phyloP scores from a whole-genome alignment of 192 early-diverging fungal species.

The Diversispora eburnea region DNA sequence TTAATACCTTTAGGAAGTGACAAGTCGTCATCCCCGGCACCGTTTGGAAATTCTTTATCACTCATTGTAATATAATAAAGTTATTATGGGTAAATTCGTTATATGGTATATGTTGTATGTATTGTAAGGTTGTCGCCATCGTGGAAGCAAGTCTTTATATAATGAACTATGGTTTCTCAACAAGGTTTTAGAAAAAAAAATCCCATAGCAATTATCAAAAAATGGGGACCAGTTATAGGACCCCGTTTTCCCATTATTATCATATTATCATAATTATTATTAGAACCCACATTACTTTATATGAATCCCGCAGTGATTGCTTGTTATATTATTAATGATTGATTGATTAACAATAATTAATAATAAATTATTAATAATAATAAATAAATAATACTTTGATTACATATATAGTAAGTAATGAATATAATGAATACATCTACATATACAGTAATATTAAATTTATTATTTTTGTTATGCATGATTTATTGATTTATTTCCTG shows the following conservation, averaged over 20 bases:
- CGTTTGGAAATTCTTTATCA: slow-evolving; percentile 52
- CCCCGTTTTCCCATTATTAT: not conserved
- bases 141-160: slow-evolving; percentile 17
- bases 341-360: too few relatives aligned
- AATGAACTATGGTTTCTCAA: slow-evolving; percentile 22
- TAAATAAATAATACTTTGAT: too few relatives aligned
- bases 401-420: too few relatives aligned
- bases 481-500: too few relatives aligned
- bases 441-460: too few relatives aligned
- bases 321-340: too few relatives aligned
- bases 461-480: too few relatives aligned
- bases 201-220: slow-evolving; percentile 3
- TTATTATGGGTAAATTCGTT: not conserved
- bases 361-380: too few relatives aligned
- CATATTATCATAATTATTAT: too few relatives aligned
- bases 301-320: too few relatives aligned
- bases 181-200: not conserved
- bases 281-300: too few relatives aligned
- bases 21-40: slow-evolving; percentile 71
- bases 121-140: not conserved
- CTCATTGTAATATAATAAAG: slow-evolving; percentile 30
- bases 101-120: not conserved
- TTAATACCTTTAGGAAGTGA: slow-evolving; percentile 76
- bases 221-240: not conserved
- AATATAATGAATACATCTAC: too few relatives aligned